phyloP scores from a whole-genome alignment of 2,329 filamentous ascomycete species.

The Exophiala oligosperma region DNA sequence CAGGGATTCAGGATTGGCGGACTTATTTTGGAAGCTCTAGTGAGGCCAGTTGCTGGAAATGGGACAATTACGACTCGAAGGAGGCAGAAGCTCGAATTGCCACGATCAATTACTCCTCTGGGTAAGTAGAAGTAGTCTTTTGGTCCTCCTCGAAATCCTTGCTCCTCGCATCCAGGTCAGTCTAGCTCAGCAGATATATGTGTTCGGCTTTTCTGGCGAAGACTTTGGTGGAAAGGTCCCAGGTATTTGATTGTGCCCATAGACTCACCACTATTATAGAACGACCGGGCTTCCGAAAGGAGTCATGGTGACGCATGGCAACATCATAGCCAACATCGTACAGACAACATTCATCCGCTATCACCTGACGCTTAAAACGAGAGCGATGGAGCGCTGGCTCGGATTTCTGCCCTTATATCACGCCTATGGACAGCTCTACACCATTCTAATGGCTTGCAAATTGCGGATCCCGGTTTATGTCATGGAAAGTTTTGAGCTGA shows the following conservation, averaged over 20 bases:
- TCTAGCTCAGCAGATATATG: no score
- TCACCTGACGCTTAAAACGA: slow-evolving; percentile 40
- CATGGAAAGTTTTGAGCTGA: slow-evolving; percentile 62
- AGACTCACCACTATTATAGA: slow-evolving; percentile 19
- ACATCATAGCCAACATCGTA: slow-evolving; percentile 57
- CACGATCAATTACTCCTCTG: background rate
- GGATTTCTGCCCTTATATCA: slow-evolving; percentile 49
- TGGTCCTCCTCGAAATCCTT: no score
- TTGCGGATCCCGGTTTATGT: slow-evolving; percentile 62
- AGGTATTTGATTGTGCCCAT: background rate
- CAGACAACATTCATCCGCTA: slow-evolving; percentile 57
- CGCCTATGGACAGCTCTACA: slow-evolving; percentile 48
- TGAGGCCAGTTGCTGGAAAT: slow-evolving; percentile 36
- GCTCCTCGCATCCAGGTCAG: no score
- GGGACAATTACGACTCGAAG: background rate
- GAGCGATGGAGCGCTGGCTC: slow-evolving; percentile 53
- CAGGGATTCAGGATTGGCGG: slow-evolving; percentile 21
- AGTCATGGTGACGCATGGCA: slow-evolving; percentile 50
- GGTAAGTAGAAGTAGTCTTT: slow-evolving; percentile 44
- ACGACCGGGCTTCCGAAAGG: slow-evolving; percentile 55
- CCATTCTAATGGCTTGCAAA: slow-evolving; percentile 58
- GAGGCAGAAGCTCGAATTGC: background rate
- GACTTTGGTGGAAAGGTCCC: slow-evolving; percentile 52
- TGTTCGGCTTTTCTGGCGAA: slow-evolving; percentile 22
- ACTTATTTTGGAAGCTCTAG: no score